Evolutionary conservation across 768 basidiomycete species (phyloP).

Genomic region (Lactifluus pinguis): DNA sequence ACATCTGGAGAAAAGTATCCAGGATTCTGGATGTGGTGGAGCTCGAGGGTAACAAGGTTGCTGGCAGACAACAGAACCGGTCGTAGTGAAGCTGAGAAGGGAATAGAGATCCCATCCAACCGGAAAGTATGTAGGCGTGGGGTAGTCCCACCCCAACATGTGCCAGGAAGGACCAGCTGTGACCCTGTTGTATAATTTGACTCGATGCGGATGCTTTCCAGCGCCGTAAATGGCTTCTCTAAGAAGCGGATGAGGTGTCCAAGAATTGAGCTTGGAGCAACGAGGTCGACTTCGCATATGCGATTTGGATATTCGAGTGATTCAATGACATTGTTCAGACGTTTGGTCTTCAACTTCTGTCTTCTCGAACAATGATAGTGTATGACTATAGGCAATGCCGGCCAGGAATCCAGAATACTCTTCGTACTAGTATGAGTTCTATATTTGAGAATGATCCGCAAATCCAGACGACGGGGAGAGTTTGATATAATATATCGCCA

Average conservation of each 20-base stretch:
- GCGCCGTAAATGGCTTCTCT: slow-evolving; percentile 21
- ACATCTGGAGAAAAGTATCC: neutral
- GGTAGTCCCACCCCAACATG: neutral
- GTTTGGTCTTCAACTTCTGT: neutral
- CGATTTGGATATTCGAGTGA: neutral
- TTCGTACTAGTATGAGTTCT: neutral
- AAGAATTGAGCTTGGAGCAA: neutral
- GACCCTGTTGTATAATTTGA: slow-evolving; percentile 28
- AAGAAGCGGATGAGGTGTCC: slow-evolving; percentile 22
- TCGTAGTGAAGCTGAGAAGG: neutral
- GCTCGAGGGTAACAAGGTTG: neutral
- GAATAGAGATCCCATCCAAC: neutral
- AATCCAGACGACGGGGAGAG: neutral
- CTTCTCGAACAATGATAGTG: neutral
- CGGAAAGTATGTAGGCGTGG: neutral
- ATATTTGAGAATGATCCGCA: neutral
- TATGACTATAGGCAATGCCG: neutral
- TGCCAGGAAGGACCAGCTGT: slow-evolving; percentile 21
- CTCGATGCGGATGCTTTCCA: slow-evolving; percentile 15
- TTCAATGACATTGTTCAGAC: neutral
- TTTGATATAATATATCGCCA: neutral
- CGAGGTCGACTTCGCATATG: neutral
- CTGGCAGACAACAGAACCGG: neutral
- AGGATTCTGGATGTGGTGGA: neutral
- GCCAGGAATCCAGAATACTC: neutral